Conservation (phyloP, 1,284 basidiomycete genomes). For the Naganishia liquefaciens region DNA sequence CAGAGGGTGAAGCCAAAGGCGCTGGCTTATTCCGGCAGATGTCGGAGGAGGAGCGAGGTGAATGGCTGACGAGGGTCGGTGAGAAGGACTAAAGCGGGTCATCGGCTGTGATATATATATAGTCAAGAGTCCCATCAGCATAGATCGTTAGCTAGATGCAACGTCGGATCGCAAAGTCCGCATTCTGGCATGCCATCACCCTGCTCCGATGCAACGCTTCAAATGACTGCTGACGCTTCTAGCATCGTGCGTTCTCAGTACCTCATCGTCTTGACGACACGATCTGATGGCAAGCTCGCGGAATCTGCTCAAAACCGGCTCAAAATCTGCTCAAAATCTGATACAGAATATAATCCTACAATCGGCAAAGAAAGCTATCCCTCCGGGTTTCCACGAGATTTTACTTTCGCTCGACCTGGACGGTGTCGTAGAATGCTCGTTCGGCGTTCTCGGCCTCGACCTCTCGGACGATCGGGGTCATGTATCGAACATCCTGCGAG, state of each 20-base stretch:
- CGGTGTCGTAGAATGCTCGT: conserved; percentile 79
- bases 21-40: conserved; percentile 79
- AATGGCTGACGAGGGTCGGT: conserved; percentile 81
- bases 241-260: too few species aligned
- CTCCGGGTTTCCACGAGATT: background rate
- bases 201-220: too few species aligned
- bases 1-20: conserved; percentile 48
- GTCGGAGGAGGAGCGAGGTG: conserved; percentile 78
- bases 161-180: too few species aligned
- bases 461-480: conserved; percentile 75
- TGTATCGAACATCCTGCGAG: conserved; percentile 83
- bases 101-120: background rate
- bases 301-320: conserved; percentile 14
- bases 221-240: too few species aligned
- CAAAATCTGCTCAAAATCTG: conserved; percentile 22
- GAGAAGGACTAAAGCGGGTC: conserved; percentile 72
- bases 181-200: too few species aligned
- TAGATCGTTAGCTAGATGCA: conserved; percentile 1
- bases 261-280: too few species aligned
- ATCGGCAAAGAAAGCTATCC: background rate
- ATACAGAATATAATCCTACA: conserved; percentile 30
- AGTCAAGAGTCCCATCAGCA: background rate
- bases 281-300: too few species aligned
- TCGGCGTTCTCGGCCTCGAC: conserved; percentile 78
- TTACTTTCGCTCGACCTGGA: conserved; percentile 54